Evolutionary conservation across 768 basidiomycete species (phyloP).

Genomic region (Piloderma croceum): DNA sequence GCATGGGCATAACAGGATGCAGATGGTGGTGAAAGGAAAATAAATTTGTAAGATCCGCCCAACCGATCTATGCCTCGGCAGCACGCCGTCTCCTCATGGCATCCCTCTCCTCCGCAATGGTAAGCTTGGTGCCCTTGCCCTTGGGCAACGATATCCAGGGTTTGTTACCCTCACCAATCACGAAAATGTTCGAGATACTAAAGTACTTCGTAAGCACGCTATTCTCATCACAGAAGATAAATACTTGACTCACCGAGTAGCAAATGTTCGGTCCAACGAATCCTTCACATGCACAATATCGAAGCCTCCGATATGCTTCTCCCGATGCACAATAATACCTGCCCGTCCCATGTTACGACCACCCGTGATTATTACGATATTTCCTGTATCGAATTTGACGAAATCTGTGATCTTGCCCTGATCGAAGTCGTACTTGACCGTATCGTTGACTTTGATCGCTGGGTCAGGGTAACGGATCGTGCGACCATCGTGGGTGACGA

Average conservation of each 20-base stretch:
- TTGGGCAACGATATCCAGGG: constrained; percentile 95
- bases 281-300: constrained; percentile 99
- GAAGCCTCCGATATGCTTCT: constrained; percentile 97
- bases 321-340: constrained; percentile 92
- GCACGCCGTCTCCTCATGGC: constrained; percentile 76
- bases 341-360: constrained; percentile 99
- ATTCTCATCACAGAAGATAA: not conserved
- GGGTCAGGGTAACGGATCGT: constrained; percentile 99
- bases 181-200: constrained; percentile 95
- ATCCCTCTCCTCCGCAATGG: constrained; percentile 95
- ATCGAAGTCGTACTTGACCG: constrained; percentile 94
- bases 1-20: constrained; percentile 3
- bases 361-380: constrained; percentile 96
- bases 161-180: constrained; percentile 93
- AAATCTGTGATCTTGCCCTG: constrained; percentile 89
- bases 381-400: constrained; percentile 95
- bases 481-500: constrained; percentile 98
- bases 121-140: constrained; percentile 97
- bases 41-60: constrained; percentile 1
- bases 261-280: constrained; percentile 90
- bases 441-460: constrained; percentile 91
- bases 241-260: constrained; percentile 72
- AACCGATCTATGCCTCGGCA: constrained; percentile 53
- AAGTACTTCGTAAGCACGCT: not conserved
- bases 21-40: too few relatives aligned